Evolutionary conservation across 1,139 yeast genomes (phyloP), one percentile per base, ranked within the genome.

Genomic region (Nakaseomyces bracarensis): DNA sequence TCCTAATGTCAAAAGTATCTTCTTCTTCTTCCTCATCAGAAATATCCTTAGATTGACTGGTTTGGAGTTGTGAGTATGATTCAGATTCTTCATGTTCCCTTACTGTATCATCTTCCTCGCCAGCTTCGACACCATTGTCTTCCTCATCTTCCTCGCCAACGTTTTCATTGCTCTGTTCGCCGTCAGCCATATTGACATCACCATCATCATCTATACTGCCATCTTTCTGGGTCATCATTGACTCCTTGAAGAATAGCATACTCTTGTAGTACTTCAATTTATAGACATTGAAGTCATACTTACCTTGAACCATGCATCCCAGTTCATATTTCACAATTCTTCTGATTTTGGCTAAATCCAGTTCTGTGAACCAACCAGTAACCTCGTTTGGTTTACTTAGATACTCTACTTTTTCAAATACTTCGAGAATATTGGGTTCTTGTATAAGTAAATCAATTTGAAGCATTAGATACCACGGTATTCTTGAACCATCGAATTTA

Each of bases 391-490:
- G 66, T 37, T 63, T 53, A 14, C 63, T 55, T 53, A 72, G 67
- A 46, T 70, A 46, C 39, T 60, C 53, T 5, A 68, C 66, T 1
- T 66, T 61, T 3, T 66, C 61, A 14, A 83, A 61, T 3, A 83
- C 61, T 5, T 68, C 67, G 4, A 63, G 59, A 9, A 89, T 67
- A 49, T 79, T 80, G 5, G 77, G 73, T 40, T 61, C 66, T 55
- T 86, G 95, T 3, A 73, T 61, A 4, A 91, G 68, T 57, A 91
- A 93, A 28, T 89, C 89, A n/a, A 91, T 67, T 57, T 86, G 96
- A 52, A 82, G 79, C 43, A 82, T 74, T 4, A 85, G 73, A 2
- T 85, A 75, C 41, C 72, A 66, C 0, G 96, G 95, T 19, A 83
- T 57, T 26, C 70, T 70, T 2, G 64, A 66, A 3, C 97, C 98